Conservation (phyloP, 2,329 filamentous ascomycete genomes). For the Neonectria magnoliae region DNA sequence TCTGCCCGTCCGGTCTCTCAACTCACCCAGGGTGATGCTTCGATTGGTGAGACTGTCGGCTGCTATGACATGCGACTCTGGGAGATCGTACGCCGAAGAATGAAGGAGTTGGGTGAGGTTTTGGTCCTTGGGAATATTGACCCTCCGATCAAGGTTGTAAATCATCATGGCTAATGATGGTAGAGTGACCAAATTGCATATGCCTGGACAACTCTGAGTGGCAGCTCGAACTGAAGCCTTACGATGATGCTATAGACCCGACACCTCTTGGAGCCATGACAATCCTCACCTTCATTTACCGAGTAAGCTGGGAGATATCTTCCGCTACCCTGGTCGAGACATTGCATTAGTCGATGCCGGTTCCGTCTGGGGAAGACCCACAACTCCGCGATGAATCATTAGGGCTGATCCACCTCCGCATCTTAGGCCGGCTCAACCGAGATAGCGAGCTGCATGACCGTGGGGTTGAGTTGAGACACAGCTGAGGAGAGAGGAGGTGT, state of each 20-base stretch:
- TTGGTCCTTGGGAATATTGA: slow-evolving; percentile 50
- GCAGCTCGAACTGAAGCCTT: neutral
- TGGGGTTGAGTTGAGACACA: neutral
- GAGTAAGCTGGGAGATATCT: slow-evolving; percentile 22
- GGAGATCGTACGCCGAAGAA: slow-evolving; percentile 46
- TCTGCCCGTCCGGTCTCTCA: slow-evolving; percentile 52
- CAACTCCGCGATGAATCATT: slow-evolving; percentile 23
- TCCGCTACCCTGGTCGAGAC: slow-evolving; percentile 18
- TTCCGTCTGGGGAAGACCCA: slow-evolving; percentile 5
- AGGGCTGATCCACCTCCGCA: slow-evolving; percentile 10
- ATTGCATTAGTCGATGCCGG: neutral
- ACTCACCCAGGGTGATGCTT: slow-evolving; percentile 55
- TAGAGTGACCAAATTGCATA: neutral
- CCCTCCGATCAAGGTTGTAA: slow-evolving; percentile 43
- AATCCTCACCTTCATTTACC: neutral
- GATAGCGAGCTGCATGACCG: neutral
- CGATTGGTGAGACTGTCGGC: slow-evolving; percentile 56
- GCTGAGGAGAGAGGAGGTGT: slow-evolving; percentile 2
- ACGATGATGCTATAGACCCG: neutral
- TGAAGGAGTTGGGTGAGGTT: slow-evolving; percentile 58
- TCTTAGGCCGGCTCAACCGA: slow-evolving; percentile 1
- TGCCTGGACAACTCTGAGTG: neutral
- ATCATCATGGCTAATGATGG: slow-evolving; percentile 42
- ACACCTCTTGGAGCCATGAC: neutral
- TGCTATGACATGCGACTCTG: slow-evolving; percentile 54